Percentiles rank a stretch among this genome's conserved stretches.
Conservation (phyloP, 2,329 filamentous ascomycete genomes). For the Aspergillus sp. region DNA sequence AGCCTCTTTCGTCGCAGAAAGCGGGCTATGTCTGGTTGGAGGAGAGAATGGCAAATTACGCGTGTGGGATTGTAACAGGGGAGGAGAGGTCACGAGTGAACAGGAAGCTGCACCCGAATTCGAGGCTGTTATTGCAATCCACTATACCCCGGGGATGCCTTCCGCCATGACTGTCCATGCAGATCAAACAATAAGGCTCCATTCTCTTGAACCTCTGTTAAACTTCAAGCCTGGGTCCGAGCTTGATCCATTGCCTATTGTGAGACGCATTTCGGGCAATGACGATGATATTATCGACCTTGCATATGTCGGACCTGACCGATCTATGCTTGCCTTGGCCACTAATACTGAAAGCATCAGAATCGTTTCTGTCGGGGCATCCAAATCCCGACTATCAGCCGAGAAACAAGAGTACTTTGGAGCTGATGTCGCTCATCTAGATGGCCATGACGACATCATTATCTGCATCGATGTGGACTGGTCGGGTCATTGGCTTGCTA, state of each 20-base stretch:
- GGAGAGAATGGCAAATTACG: conserved; percentile 80
- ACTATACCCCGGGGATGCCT: conserved; percentile 64
- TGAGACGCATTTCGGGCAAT: conserved; percentile 86
- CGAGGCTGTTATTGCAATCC: conserved; percentile 68
- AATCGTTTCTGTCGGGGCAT: conserved; percentile 67
- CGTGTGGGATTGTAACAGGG: conserved; percentile 77
- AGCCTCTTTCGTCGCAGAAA: conserved; percentile 73
- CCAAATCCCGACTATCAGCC: conserved; percentile 32
- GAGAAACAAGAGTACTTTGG: conserved; percentile 68
- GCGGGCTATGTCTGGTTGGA: conserved; percentile 74
- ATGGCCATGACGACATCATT: conserved; percentile 92
- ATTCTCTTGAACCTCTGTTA: conserved; percentile 52
- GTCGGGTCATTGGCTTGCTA: conserved; percentile 96
- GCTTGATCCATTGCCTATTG: conserved; percentile 59
- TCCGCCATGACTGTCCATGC: conserved; percentile 81
- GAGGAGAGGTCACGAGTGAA: conserved; percentile 75
- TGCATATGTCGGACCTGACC: conserved; percentile 77
- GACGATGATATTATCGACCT: conserved; percentile 98
- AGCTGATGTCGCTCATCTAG: conserved; percentile 80
- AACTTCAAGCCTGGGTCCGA: conserved; percentile 40
- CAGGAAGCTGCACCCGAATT: conserved; percentile 62
- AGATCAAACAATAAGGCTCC: conserved; percentile 82
- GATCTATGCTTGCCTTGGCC: conserved; percentile 80
- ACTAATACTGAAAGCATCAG: conserved; percentile 94
- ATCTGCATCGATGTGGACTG: conserved; percentile 93